These are phyloP conservation scores for Begonia loranthoides DNA, from an alignment of 306 rosid species.

Conservation along the genomic window DNA sequence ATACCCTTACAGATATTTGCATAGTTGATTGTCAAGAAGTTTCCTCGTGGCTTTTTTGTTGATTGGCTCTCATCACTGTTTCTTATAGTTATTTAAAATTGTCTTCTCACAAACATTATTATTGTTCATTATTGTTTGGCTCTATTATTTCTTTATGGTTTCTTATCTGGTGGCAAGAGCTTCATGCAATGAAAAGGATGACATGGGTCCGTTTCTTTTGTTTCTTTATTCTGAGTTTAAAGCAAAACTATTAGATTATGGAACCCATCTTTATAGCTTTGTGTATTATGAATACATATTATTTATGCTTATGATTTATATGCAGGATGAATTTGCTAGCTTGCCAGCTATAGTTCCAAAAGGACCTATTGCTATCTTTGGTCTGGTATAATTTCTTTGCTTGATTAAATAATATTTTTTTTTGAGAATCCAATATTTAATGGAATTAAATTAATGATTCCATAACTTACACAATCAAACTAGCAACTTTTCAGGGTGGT, in stretches of 20 bases:
- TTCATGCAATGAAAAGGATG: no score
- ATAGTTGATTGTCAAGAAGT: no score
- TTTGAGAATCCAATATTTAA: conserved; percentile 1
- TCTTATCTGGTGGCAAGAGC: no score
- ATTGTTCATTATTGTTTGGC: no score
- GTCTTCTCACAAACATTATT: no score
- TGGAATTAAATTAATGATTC: conserved; percentile 5
- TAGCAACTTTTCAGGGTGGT: conserved; percentile 58
- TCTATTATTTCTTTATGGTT: no score
- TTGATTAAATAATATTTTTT: not conserved
- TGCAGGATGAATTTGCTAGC: conserved; percentile 87
- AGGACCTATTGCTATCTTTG: conserved; percentile 87
- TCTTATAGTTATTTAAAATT: no score
- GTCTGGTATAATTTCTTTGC: conserved; percentile 44
- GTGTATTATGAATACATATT: not conserved
- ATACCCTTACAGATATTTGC: no score
- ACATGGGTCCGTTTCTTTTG: not conserved
- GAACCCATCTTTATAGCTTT: not conserved
- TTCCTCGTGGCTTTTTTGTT: no score
- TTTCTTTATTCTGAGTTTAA: no score
- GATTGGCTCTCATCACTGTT: no score
- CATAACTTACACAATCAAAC: conserved; percentile 7
- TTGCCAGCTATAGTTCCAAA: conserved; percentile 80
- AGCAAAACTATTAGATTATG: no score
- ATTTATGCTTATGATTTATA: conserved; percentile 9